Conservation (phyloP, 257 asterid genomes). For the Scutellaria minor region DNA sequence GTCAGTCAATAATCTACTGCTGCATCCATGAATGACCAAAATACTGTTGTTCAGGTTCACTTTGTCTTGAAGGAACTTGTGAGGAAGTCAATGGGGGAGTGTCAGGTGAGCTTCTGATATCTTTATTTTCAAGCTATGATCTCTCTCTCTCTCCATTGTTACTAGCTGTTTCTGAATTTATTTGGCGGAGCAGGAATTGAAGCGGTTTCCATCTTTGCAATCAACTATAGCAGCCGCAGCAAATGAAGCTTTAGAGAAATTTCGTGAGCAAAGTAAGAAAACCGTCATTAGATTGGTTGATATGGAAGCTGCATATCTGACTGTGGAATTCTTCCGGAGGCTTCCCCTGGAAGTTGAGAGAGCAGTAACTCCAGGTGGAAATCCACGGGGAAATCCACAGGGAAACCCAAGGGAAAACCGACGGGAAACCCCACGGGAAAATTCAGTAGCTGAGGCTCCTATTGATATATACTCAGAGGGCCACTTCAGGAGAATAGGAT, state of each 20-base stretch:
- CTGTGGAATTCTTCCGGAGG: slow-evolving; percentile 88
- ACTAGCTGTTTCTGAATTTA: slow-evolving; percentile 24
- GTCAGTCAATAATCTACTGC: slow-evolving; percentile 11
- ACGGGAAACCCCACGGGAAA: slow-evolving; percentile 39
- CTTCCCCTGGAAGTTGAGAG: slow-evolving; percentile 89
- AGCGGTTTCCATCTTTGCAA: slow-evolving; percentile 85
- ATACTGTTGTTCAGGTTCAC: slow-evolving; percentile 68
- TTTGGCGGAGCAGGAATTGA: slow-evolving; percentile 63
- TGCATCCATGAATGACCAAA: slow-evolving; percentile 30
- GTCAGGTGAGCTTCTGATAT: slow-evolving; percentile 61
- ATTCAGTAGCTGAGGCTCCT: slow-evolving; percentile 49
- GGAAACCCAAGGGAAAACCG: slow-evolving; percentile 28
- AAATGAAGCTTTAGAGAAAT: slow-evolving; percentile 74
- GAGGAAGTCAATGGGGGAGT: slow-evolving; percentile 85
- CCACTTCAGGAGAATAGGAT: slow-evolving; percentile 90
- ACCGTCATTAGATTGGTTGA: slow-evolving; percentile 79
- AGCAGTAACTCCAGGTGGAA: slow-evolving; percentile 55
- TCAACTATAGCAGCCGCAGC: slow-evolving; percentile 80
- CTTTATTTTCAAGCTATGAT: no score
- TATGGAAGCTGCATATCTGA: slow-evolving; percentile 85
- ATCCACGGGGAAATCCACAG: slow-evolving; percentile 38
- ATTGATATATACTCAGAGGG: slow-evolving; percentile 70
- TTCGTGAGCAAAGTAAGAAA: slow-evolving; percentile 85
- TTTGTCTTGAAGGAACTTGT: slow-evolving; percentile 89
- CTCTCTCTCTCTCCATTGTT: background rate